Percentiles rank a stretch among this genome's conserved stretches.
Evolutionary conservation across 73 alveolate genomes (phyloP).

Genomic region (Tetrahymena malaccensis): DNA sequence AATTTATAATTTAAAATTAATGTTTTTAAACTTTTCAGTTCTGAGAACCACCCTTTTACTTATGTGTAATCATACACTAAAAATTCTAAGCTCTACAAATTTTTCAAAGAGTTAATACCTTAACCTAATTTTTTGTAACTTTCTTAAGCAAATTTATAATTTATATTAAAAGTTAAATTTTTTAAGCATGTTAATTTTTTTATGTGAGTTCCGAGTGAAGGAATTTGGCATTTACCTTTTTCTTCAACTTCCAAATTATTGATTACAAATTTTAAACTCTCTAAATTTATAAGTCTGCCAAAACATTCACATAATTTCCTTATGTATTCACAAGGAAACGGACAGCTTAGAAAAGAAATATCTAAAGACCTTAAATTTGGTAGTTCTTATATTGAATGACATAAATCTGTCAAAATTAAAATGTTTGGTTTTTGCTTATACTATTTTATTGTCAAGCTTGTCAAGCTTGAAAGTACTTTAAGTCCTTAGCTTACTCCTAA

Average conservation of each 20-base stretch:
- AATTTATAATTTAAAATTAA: neutral
- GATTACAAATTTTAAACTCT: neutral
- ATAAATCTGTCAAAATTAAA: neutral
- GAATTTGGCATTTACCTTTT: neutral
- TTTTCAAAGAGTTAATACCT: neutral
- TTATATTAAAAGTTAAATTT: neutral
- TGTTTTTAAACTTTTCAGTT: neutral
- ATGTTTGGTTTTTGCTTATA: neutral
- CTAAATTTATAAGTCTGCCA: neutral
- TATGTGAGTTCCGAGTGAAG: neutral
- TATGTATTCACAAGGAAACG: neutral
- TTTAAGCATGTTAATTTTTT: neutral
- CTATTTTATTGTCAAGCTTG: neutral
- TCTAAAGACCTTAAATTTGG: neutral
- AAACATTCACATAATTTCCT: neutral
- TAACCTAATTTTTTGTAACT: neutral
- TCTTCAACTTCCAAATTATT: neutral
- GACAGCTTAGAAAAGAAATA: neutral
- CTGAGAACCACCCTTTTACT: neutral
- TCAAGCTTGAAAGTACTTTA: neutral
- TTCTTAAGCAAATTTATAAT: neutral
- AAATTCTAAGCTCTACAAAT: neutral
- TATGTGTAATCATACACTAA: neutral
- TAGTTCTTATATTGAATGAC: neutral
- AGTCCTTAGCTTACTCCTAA: neutral